Percentiles rank a stretch among this genome's conserved stretches.
phyloP scores from a whole-genome alignment of 2,329 filamentous ascomycete species.

The Dactylonectria macrodidyma region DNA sequence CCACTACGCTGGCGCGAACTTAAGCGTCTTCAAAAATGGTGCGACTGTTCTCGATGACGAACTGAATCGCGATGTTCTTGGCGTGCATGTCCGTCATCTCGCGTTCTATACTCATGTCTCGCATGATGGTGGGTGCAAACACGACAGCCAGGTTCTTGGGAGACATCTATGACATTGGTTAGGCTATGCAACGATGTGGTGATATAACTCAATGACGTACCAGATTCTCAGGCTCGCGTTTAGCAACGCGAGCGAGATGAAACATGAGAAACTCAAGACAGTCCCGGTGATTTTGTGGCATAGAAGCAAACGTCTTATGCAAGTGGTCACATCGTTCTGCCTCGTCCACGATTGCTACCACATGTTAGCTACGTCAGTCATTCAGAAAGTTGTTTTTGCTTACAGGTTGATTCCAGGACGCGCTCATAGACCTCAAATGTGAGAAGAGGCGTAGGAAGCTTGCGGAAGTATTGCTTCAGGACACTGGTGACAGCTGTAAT shows the following conservation, averaged over 20 bases:
- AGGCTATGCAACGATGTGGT: constrained; percentile 26
- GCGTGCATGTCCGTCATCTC: constrained; percentile 97
- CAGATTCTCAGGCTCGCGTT: constrained; percentile 86
- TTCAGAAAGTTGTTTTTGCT: constrained; percentile 50
- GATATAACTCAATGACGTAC: constrained; percentile 61
- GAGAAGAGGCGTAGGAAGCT: constrained; percentile 88
- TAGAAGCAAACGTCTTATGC: constrained; percentile 79
- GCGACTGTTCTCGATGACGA: constrained; percentile 91
- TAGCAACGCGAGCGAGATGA: constrained; percentile 90
- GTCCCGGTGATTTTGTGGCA: constrained; percentile 88
- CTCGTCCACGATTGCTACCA: constrained; percentile 73
- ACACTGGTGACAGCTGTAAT: constrained; percentile 97
- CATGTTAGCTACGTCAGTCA: constrained; percentile 39
- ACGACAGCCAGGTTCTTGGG: constrained; percentile 96
- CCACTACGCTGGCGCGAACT: constrained; percentile 10
- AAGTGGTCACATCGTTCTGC: constrained; percentile 80
- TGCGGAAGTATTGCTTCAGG: constrained; percentile 97
- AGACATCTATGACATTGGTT: constrained; percentile 78
- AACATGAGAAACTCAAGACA: constrained; percentile 95
- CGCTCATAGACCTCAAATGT: constrained; percentile 94
- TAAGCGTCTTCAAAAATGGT: constrained; percentile 77
- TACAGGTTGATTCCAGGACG: constrained; percentile 85
- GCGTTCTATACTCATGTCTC: constrained; percentile 88
- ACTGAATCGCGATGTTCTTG: constrained; percentile 94
- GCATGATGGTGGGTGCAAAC: constrained; percentile 98